Evolutionary conservation across 2,329 filamentous ascomycete genomes (phyloP).

Genomic region (Mycosphaerella arachidis): DNA sequence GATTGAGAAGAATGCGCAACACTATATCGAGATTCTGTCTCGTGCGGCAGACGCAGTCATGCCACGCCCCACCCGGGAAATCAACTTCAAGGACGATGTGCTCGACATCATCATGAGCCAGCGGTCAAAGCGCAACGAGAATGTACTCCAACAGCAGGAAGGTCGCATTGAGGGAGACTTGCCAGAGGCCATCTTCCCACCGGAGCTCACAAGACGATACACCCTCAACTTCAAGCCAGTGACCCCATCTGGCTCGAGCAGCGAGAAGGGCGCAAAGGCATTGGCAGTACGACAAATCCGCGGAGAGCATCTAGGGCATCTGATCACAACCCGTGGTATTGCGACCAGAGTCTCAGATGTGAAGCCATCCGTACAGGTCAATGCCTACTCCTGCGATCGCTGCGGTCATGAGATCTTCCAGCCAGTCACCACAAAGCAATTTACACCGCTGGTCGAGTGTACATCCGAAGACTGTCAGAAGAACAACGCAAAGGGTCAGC

Average conservation of each 20-base stretch:
- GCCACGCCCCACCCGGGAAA: slow-evolving; percentile 70
- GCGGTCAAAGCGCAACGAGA: slow-evolving; percentile 78
- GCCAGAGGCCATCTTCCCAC: slow-evolving; percentile 76
- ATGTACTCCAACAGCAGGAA: slow-evolving; percentile 49
- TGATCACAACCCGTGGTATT: slow-evolving; percentile 93
- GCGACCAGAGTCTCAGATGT: slow-evolving; percentile 94
- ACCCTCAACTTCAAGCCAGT: slow-evolving; percentile 93
- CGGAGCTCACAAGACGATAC: slow-evolving; percentile 87
- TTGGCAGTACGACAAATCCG: slow-evolving; percentile 90
- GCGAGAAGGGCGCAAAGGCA: slow-evolving; percentile 55
- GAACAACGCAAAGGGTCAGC: slow-evolving; percentile 88
- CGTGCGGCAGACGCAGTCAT: slow-evolving; percentile 82
- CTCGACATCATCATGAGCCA: slow-evolving; percentile 95
- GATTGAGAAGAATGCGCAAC: slow-evolving; percentile 85
- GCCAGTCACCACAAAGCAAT: slow-evolving; percentile 85
- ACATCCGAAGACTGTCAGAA: slow-evolving; percentile 83
- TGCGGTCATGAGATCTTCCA: slow-evolving; percentile 98
- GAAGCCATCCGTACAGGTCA: slow-evolving; percentile 95
- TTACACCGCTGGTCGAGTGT: slow-evolving; percentile 79
- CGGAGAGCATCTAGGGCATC: slow-evolving; percentile 84
- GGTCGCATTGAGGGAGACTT: slow-evolving; percentile 50
- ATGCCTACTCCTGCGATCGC: slow-evolving; percentile 94
- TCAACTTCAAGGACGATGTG: slow-evolving; percentile 96
- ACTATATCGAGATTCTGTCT: slow-evolving; percentile 90
- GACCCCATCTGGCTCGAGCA: slow-evolving; percentile 65